These are phyloP conservation scores for Didymella pomorum DNA, from an alignment of 2,329 filamentous ascomycete species.

Conservation along the genomic window DNA sequence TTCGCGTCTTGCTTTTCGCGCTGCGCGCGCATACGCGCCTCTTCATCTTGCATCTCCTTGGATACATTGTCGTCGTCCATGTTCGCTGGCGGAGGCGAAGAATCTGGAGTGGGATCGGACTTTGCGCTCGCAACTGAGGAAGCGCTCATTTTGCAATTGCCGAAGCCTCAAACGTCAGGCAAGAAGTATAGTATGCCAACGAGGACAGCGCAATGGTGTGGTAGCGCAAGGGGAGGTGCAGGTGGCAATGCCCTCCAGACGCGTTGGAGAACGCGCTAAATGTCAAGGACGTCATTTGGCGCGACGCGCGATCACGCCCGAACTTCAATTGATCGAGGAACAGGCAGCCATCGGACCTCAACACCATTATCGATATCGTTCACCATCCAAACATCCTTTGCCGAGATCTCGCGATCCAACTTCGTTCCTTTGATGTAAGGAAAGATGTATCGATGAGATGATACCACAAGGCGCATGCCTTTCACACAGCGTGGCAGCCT, in stretches of 20 bases:
- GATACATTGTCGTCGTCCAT: slow-evolving; percentile 46
- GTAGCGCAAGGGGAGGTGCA: slow-evolving; percentile 8
- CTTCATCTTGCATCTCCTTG: slow-evolving; percentile 55
- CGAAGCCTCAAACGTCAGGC: neutral
- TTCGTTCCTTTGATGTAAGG: no score
- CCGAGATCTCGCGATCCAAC: no score
- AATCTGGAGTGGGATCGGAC: slow-evolving; percentile 44
- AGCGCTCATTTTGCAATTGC: slow-evolving; percentile 30
- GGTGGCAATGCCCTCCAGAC: slow-evolving; percentile 22
- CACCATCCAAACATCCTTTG: neutral
- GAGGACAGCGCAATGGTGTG: neutral
- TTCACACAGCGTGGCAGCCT: no score
- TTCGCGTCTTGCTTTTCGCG: slow-evolving; percentile 56
- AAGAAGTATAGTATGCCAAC: neutral
- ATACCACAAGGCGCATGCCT: no score
- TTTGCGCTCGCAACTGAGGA: slow-evolving; percentile 34
- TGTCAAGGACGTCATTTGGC: slow-evolving; percentile 34
- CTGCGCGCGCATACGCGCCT: slow-evolving; percentile 54
- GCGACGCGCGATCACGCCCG: slow-evolving; percentile 40
- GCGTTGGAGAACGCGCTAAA: slow-evolving; percentile 36
- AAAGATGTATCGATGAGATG: no score
- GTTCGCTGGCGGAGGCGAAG: slow-evolving; percentile 42
- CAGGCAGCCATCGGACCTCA: neutral
- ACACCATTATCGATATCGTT: neutral
- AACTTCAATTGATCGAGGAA: slow-evolving; percentile 18